Conservation (phyloP, 2,329 filamentous ascomycete genomes). For the Trichoderma atrobrunneum region DNA sequence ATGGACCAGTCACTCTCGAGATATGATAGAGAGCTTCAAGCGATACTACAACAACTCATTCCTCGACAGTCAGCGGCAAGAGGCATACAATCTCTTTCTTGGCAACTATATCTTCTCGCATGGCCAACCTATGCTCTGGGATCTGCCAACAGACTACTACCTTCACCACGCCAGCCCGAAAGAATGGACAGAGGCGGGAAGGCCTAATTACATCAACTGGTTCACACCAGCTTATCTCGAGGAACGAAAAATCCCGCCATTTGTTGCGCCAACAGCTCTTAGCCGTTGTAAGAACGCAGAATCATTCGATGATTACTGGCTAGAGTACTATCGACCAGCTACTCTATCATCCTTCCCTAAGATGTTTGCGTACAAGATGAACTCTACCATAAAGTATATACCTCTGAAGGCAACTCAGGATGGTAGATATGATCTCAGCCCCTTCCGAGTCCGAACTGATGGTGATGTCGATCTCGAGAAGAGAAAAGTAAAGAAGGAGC, state of each 20-base stretch:
- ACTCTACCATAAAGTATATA: slow-evolving; percentile 80
- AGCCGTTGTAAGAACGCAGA: slow-evolving; percentile 46
- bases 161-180: slow-evolving; percentile 86
- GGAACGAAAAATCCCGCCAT: slow-evolving; percentile 54
- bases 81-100: slow-evolving; percentile 95
- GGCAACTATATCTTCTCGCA: slow-evolving; percentile 90
- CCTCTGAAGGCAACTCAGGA: slow-evolving; percentile 70
- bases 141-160: slow-evolving; percentile 91
- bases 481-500: slow-evolving; percentile 61
- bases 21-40: slow-evolving; percentile 99
- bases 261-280: slow-evolving; percentile 38
- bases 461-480: slow-evolving; percentile 59
- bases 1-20: slow-evolving; percentile 94
- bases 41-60: slow-evolving; percentile 99
- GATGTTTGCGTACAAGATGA: slow-evolving; percentile 90
- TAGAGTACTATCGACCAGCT: slow-evolving; percentile 90
- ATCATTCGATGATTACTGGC: slow-evolving; percentile 90
- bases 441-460: slow-evolving; percentile 76
- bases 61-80: slow-evolving; percentile 93
- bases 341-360: slow-evolving; percentile 87
- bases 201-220: slow-evolving; percentile 82
- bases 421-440: slow-evolving; percentile 78
- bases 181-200: slow-evolving; percentile 60
- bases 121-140: slow-evolving; percentile 95
- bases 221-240: slow-evolving; percentile 73